Evolutionary conservation across 192 early-diverging fungal species (phyloP).

Genomic region (Mortierella hygrophila): DNA sequence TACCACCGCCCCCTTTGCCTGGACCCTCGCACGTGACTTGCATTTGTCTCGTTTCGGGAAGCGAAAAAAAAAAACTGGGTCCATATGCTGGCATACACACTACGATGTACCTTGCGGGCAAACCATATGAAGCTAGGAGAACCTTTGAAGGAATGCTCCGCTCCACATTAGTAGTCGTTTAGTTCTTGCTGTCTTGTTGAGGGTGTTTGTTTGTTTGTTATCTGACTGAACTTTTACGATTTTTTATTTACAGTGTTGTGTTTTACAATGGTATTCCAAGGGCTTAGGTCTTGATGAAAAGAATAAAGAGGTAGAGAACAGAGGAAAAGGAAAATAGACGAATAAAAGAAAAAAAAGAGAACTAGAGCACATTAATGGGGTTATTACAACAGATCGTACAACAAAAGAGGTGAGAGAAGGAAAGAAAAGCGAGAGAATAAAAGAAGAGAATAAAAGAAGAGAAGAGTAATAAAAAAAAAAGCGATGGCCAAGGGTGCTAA

Average conservation of each 20-base stretch:
- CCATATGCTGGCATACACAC: not conserved
- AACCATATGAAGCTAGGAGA: not conserved
- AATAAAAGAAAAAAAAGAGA: not conserved
- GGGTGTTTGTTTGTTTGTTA: not conserved
- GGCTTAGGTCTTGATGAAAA: not conserved
- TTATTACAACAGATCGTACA: slow-evolving; percentile 4
- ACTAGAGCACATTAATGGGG: slow-evolving; percentile 1
- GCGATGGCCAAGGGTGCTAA: not conserved
- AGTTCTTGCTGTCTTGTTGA: not conserved
- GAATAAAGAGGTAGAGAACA: not conserved
- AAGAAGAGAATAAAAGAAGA: not conserved
- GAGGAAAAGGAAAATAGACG: not conserved
- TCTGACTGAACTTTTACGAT: not conserved
- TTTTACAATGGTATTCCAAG: not conserved
- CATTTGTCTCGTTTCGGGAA: too few species aligned
- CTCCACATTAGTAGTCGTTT: not conserved
- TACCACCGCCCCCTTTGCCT: not conserved
- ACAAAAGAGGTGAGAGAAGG: not conserved
- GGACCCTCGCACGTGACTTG: not conserved
- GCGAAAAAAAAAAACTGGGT: not conserved
- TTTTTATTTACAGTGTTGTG: not conserved
- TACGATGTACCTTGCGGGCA: not conserved
- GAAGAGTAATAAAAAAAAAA: not conserved
- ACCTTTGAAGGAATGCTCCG: not conserved
- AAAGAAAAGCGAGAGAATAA: not conserved